A percentile compares a stretch with the other conserved stretches of the same genome.
phyloP scores from a whole-genome alignment of 1,139 yeast genomes.

The Debaryomyces psychrophilus region DNA sequence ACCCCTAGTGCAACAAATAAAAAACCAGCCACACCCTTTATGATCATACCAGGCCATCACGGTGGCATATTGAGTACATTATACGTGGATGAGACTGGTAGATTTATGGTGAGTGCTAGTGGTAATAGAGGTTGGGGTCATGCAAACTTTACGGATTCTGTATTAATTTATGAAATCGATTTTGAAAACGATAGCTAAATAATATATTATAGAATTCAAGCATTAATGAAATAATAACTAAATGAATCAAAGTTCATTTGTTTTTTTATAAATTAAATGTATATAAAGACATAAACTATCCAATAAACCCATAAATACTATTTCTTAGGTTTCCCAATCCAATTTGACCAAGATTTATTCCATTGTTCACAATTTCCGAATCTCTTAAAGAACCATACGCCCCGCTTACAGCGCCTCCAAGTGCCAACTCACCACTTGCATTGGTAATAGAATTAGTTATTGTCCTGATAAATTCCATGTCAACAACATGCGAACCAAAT shows the following conservation, averaged over 20 bases:
- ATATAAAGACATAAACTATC: conserved; percentile 8
- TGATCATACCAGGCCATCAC: conserved; percentile 65
- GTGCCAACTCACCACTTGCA: conserved; percentile 15
- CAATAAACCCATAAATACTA: conserved; percentile 25
- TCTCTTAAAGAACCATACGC: conserved; percentile 19
- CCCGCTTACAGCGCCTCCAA: conserved; percentile 18
- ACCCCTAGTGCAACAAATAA: conserved; percentile 23
- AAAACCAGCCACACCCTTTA: conserved; percentile 56
- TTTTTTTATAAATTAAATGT: background rate
- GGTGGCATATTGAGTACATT: conserved; percentile 61
- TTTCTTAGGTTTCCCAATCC: conserved; percentile 38
- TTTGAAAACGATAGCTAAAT: conserved; percentile 23
- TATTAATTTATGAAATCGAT: conserved; percentile 76
- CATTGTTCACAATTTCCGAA: conserved; percentile 22
- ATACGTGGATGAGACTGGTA: conserved; percentile 80
- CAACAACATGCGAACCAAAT: conserved; percentile 12
- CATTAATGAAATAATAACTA: conserved; percentile 6
- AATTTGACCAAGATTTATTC: conserved; percentile 29
- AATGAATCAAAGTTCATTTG: conserved; percentile 2
- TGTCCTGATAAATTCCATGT: conserved; percentile 12
- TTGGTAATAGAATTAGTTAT: conserved; percentile 12
- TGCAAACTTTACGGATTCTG: conserved; percentile 75
- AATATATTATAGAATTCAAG: conserved; percentile 9
- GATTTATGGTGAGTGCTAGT: conserved; percentile 87
- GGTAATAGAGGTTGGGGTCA: conserved; percentile 96